Evolutionary conservation across 2,329 filamentous ascomycete species (phyloP).

Genomic region (Knufia fluminis): DNA sequence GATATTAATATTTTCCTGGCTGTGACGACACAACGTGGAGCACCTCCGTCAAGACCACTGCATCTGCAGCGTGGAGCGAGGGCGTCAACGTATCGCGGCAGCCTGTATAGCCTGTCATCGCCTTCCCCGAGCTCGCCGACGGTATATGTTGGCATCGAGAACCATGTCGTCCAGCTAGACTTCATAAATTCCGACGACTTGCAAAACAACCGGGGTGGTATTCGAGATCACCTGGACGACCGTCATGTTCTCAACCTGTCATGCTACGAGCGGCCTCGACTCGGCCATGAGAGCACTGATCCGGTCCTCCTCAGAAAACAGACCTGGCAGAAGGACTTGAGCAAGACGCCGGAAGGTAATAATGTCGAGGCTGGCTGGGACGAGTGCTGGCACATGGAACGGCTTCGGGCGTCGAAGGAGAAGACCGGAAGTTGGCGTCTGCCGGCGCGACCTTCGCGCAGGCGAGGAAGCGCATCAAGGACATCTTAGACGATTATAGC

Average conservation of each 20-base stretch:
- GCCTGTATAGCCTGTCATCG: constrained; percentile 37
- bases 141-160: constrained; percentile 37
- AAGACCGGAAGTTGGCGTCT: background rate
- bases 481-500: background rate
- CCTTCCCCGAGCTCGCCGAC: constrained; percentile 37
- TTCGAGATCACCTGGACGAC: constrained; percentile 23
- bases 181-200: constrained; percentile 37
- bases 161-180: constrained; percentile 35
- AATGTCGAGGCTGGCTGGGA: constrained; percentile 14
- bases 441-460: background rate
- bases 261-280: constrained; percentile 36
- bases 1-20: constrained; percentile 38
- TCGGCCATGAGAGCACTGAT: constrained; percentile 21
- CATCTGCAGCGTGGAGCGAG: background rate
- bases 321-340: background rate
- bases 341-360: background rate
- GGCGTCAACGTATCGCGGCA: constrained; percentile 30
- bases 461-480: background rate
- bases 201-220: constrained; percentile 10
- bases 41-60: constrained; percentile 18
- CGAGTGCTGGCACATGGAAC: constrained; percentile 15
- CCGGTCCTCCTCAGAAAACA: constrained; percentile 21
- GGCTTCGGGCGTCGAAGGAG: background rate
- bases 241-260: constrained; percentile 24
- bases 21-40: constrained; percentile 16